Evolutionary conservation across 371 early-diverging fungal genomes (phyloP), one percentile per base, ranked within the genome.

Genomic region (Mortierella sp.): DNA sequence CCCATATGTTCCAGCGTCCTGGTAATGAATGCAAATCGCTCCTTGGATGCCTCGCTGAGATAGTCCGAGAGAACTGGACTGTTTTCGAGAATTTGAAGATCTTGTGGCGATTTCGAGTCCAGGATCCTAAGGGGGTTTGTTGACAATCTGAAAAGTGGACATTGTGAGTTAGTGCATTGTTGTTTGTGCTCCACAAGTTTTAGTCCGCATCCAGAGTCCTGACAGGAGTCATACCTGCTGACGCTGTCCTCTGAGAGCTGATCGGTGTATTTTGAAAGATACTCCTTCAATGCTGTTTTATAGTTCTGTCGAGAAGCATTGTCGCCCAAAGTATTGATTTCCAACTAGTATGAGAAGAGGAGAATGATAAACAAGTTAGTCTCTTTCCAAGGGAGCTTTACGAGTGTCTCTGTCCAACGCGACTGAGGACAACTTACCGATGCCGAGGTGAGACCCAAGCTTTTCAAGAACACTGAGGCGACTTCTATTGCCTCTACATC

Each of bases 111-210:
- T 75, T 94, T 94, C 0, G 94, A 93, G 74, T 94, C 94, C 52
- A 94, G 76, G 58, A 94, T 88, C 3, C 94, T 91, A 52, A 94
- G 82, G 0, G 94, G 92, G 65, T 93, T 93, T 8, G 88, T 90
- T 19, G 73, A 72, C 31, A 93, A 74, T 38, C 93, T 90, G 24
- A 28, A 28, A 38, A 54, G 50, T 26, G 14, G 72, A 8, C 2
- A n/a, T 3, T 13, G 28, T 13, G 34, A 24, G 60, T 21, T 19
- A 45, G 47, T 31, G n/a, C 65, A 24, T 68, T 42, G 9, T 2
- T 16, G 0, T 0, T 45, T 21, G 19, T 48, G 10, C 6, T 0
- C 4, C 6, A 52, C 16, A n/a, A 58, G 19, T 21, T 31, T n/a
- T 54, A 21, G 28, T 31, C 28, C 16, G 72, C 28, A 24, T 44